Conservation (phyloP, 2,329 filamentous ascomycete genomes). For the Fusarium sp. region DNA sequence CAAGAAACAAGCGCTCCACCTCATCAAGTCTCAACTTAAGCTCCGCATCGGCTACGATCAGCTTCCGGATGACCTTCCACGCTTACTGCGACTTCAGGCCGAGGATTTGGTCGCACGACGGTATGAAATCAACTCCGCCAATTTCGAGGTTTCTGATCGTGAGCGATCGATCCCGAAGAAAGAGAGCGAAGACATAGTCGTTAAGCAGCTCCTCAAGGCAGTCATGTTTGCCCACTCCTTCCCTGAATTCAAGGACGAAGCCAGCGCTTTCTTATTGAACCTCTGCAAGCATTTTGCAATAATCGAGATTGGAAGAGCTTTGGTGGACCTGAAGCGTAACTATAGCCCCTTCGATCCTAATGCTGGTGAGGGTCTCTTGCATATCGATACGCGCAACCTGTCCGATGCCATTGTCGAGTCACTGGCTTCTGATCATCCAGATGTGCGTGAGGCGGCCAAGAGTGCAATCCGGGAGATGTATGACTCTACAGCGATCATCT, state of each 20-base stretch:
- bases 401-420: slow-evolving; percentile 92
- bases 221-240: slow-evolving; percentile 87
- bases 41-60: slow-evolving; percentile 88
- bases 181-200: slow-evolving; percentile 80
- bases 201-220: slow-evolving; percentile 91
- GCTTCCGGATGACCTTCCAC: slow-evolving; percentile 88
- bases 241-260: slow-evolving; percentile 81
- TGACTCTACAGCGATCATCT: slow-evolving; percentile 80
- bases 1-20: slow-evolving; percentile 90
- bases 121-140: slow-evolving; percentile 75
- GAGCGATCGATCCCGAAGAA: slow-evolving; percentile 90
- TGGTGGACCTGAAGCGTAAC: slow-evolving; percentile 82
- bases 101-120: slow-evolving; percentile 84
- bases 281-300: slow-evolving; percentile 92
- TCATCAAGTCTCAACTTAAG: slow-evolving; percentile 91
- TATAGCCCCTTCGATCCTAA: slow-evolving; percentile 85
- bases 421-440: slow-evolving; percentile 84
- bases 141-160: slow-evolving; percentile 81
- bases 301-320: slow-evolving; percentile 86
- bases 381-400: slow-evolving; percentile 86
- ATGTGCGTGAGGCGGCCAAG: slow-evolving; percentile 86
- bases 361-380: slow-evolving; percentile 87
- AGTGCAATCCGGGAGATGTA: slow-evolving; percentile 82
- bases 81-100: slow-evolving; percentile 87
- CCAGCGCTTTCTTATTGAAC: slow-evolving; percentile 80